Conservation (phyloP, 495 filamentous ascomycete species). For the Hyphodiscus hymeniophilus region DNA sequence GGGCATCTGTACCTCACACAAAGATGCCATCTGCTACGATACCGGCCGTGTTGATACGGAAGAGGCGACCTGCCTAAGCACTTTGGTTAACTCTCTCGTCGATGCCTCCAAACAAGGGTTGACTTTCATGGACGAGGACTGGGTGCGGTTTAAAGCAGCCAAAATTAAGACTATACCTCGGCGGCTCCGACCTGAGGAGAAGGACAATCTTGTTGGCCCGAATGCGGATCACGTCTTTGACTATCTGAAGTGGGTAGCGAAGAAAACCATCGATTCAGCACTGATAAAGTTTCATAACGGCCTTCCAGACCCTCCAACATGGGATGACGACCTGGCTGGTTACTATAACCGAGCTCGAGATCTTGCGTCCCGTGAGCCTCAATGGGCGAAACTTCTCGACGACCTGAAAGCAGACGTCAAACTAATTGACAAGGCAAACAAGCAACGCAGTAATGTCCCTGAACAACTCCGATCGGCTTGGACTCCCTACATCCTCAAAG, state of each 20-base stretch:
- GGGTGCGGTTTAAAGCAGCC: slow-evolving; percentile 24
- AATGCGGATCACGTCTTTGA: slow-evolving; percentile 58
- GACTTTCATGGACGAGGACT: slow-evolving; percentile 51
- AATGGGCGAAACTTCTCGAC: slow-evolving; percentile 24
- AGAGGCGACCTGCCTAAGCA: slow-evolving; percentile 50
- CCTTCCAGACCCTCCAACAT: slow-evolving; percentile 27
- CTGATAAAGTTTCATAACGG: slow-evolving; percentile 38
- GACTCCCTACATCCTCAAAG: slow-evolving; percentile 25
- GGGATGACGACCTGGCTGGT: slow-evolving; percentile 42
- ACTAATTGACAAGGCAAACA: slow-evolving; percentile 25
- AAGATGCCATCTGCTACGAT: slow-evolving; percentile 60
- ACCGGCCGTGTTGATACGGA: slow-evolving; percentile 47
- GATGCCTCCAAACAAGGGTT: slow-evolving; percentile 76
- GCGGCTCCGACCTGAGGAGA: slow-evolving; percentile 25
- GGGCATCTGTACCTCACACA: slow-evolving; percentile 67
- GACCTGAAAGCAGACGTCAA: slow-evolving; percentile 27
- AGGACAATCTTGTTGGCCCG: slow-evolving; percentile 24
- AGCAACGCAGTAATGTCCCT: slow-evolving; percentile 13
- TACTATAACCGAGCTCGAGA: slow-evolving; percentile 32
- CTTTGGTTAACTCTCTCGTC: slow-evolving; percentile 69
- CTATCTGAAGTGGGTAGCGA: slow-evolving; percentile 57
- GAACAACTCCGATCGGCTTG: slow-evolving; percentile 1
- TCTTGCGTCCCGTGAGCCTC: slow-evolving; percentile 22
- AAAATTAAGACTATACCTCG: slow-evolving; percentile 31
- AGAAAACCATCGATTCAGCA: slow-evolving; percentile 39